phyloP scores from a whole-genome alignment of 75 land plant species.

The Pinus tabuliformis region DNA sequence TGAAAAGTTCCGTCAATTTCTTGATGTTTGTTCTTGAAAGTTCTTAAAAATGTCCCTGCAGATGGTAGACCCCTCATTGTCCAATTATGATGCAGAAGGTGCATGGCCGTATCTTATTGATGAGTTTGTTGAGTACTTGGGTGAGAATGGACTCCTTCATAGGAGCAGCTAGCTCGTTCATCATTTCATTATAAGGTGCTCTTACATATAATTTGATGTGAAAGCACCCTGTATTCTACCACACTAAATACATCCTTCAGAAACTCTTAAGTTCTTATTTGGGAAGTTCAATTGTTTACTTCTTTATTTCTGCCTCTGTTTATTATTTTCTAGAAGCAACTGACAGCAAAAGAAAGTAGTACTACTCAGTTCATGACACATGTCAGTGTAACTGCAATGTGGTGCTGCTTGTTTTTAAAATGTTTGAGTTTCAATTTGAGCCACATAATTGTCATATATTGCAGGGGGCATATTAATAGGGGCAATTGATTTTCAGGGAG shows the following conservation, averaged over 20 bases:
- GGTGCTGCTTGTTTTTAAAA: not conserved
- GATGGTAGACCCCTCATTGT: constrained; percentile 70
- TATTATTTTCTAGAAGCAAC: not conserved
- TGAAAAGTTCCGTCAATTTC: not conserved
- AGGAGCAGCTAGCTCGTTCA: constrained; percentile 2
- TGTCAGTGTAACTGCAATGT: constrained; percentile 2
- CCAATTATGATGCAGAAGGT: constrained; percentile 93
- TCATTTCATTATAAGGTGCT: not conserved
- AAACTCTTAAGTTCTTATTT: not conserved
- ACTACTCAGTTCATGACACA: not conserved
- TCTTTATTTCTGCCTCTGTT: not conserved
- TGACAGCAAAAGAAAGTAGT: too few relatives aligned
- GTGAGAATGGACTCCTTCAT: constrained; percentile 63
- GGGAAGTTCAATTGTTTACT: not conserved
- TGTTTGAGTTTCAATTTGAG: not conserved
- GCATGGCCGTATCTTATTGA: constrained; percentile 98
- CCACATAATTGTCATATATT: not conserved
- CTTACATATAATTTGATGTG: not conserved
- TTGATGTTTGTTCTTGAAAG: not conserved
- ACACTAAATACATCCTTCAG: not conserved
- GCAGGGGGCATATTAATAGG: not conserved
- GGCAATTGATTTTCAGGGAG: not conserved
- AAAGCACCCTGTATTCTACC: constrained; percentile 1
- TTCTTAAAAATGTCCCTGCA: constrained; percentile 22
- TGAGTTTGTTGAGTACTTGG: constrained; percentile 90